Evolutionary conservation across 2,329 filamentous ascomycete genomes (phyloP).

Genomic region (Dendryphion nanum): DNA sequence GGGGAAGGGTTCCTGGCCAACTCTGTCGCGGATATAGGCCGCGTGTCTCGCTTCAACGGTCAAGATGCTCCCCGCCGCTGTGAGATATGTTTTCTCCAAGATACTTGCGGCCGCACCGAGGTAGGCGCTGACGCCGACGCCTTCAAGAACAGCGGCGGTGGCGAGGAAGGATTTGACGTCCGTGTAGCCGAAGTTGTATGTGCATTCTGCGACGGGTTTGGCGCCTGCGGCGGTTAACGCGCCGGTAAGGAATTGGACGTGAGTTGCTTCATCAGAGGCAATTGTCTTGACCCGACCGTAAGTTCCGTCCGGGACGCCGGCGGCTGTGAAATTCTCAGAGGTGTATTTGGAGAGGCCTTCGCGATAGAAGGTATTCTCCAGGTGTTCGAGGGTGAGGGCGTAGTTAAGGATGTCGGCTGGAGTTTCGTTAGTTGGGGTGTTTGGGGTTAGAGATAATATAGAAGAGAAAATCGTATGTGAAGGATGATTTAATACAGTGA

Average conservation of each 20-base stretch:
- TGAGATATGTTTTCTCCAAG: slow-evolving; percentile 57
- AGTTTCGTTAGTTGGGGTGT: no score
- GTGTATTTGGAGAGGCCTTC: slow-evolving; percentile 59
- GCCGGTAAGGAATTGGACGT: slow-evolving; percentile 57
- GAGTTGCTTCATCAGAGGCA: slow-evolving; percentile 55
- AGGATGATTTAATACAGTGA: no score
- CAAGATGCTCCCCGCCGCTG: slow-evolving; percentile 61
- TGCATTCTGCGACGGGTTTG: slow-evolving; percentile 53
- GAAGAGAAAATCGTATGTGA: no score
- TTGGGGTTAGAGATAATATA: no score
- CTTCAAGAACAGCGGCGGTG: slow-evolving; percentile 55
- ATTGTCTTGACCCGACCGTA: slow-evolving; percentile 60
- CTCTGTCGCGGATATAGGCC: slow-evolving; percentile 56
- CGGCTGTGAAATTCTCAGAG: slow-evolving; percentile 19
- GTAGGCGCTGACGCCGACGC: slow-evolving; percentile 59
- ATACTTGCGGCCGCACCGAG: slow-evolving; percentile 62
- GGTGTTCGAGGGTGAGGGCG: slow-evolving; percentile 43
- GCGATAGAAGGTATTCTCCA: slow-evolving; percentile 62
- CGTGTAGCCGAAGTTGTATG: slow-evolving; percentile 55
- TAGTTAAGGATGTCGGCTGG: slow-evolving; percentile 42
- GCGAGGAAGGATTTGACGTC: slow-evolving; percentile 52
- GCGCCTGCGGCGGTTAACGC: slow-evolving; percentile 46
- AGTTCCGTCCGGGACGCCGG: slow-evolving; percentile 44
- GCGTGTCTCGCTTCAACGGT: slow-evolving; percentile 65
- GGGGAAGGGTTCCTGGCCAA: slow-evolving; percentile 54